Evolutionary conservation across 257 asterid genomes (phyloP), one percentile per base, ranked within the genome.

Genomic region (Scutellaria baicalensis): DNA sequence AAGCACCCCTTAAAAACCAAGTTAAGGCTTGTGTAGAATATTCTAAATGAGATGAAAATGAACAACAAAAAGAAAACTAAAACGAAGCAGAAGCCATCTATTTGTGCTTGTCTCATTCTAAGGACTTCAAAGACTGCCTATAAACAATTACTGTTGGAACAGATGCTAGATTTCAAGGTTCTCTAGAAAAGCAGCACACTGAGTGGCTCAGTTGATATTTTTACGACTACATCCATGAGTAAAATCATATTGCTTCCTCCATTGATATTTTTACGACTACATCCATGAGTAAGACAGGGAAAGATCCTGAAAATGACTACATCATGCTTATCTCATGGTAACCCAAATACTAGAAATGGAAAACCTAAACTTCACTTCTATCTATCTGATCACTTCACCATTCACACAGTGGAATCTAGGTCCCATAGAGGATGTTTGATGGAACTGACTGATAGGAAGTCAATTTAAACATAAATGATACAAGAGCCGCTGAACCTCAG

Each of bases 401-500:
- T 54, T 63, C 42, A 23, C 23, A 21, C 18, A 8, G 47, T 43
- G n/a, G 43, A 70, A 59, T 70, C 48, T 44, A 17, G 42, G 14
- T 47, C 20, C 16, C 39, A 16, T 48, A 39, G 42, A 9, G 16
- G 39, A 14, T 35, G 43, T 31, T 2, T 12, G n/a, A n/a, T 36
- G 18, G 7, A 60, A 71, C 43, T 42, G 58, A 35, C 38, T 62
- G 6, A 20, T 12, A 33, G 54, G 3, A 44, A 61, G 3, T 40
- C 14, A 64, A 71, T 7, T 23, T 40, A 39, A 51, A 6, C 5
- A 21, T 18, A 9, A 60, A 9, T 5, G 27, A 54, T 79, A 52
- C 42, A 93, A 72, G 56, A 89, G 82, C 73, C 90, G 84, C 73
- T 89, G 92, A 14, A 93, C 96, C 87, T 86, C 95, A 65, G 73